Percentiles rank a stretch among this genome's conserved stretches.
Conservation (phyloP, 768 basidiomycete genomes). For the Xerocomellus chrysenteron region DNA sequence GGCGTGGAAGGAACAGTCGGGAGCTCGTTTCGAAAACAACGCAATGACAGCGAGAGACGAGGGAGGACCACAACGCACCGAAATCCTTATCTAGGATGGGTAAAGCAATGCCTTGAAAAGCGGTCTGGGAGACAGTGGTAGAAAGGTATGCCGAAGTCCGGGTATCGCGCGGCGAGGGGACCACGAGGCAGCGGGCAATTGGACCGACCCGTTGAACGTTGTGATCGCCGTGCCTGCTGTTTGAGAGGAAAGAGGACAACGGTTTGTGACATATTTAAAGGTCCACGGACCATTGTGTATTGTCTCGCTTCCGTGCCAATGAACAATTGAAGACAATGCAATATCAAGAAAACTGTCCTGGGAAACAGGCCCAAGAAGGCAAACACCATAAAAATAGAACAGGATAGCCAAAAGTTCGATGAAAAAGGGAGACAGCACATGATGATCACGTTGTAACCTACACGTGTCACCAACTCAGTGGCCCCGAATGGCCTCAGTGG, state of each 20-base stretch:
- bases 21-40: not conserved
- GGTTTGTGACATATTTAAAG: not conserved
- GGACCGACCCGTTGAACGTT: not conserved
- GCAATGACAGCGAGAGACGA: not conserved
- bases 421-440: not conserved
- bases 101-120: slow-evolving; percentile 1
- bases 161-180: slow-evolving; percentile 11
- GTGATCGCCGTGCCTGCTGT: not conserved
- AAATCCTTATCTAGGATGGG: slow-evolving; percentile 11
- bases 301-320: not conserved
- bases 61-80: slow-evolving; percentile 1
- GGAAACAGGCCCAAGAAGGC: not conserved
- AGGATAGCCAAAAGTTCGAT: not conserved
- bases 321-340: not conserved
- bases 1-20: not conserved
- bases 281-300: not conserved
- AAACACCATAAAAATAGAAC: slow-evolving; percentile 9
- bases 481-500: slow-evolving; percentile 20
- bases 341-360: slow-evolving; percentile 2
- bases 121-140: not conserved
- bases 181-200: slow-evolving; percentile 19
- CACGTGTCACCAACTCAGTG: no score
- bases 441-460: not conserved
- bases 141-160: slow-evolving; percentile 1
- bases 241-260: not conserved